Evolutionary conservation across 148 eudicot species (phyloP).

Genomic region (Vaccinium darrowii): DNA sequence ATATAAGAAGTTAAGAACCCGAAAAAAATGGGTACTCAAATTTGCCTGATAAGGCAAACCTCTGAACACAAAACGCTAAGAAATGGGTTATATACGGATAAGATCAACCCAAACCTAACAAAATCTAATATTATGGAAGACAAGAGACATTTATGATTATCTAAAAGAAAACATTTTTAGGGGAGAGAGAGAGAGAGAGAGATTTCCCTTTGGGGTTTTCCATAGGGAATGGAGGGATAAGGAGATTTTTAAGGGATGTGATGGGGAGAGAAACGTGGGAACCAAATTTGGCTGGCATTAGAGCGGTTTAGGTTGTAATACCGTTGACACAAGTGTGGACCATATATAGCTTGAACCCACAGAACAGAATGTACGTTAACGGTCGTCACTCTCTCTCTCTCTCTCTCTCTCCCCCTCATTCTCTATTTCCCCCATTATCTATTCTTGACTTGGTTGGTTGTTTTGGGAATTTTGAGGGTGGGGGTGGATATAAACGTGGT

Average conservation of each 20-base stretch:
- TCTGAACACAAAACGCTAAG: background rate
- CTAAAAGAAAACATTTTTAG: slow-evolving; percentile 7
- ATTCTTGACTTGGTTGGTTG: too few species aligned
- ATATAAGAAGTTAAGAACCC: background rate
- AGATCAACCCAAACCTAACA: background rate
- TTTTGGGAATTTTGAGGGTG: too few species aligned
- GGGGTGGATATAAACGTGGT: too few species aligned
- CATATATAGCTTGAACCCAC: background rate
- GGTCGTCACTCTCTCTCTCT: too few species aligned
- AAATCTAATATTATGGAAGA: background rate
- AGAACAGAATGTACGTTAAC: background rate
- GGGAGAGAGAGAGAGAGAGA: background rate
- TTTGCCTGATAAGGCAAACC: background rate
- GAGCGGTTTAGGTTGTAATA: slow-evolving; percentile 1
- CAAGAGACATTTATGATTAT: slow-evolving; percentile 7
- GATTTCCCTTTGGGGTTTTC: slow-evolving; percentile 13
- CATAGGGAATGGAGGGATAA: slow-evolving; percentile 30
- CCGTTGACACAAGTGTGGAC: background rate
- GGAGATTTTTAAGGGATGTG: slow-evolving; percentile 18
- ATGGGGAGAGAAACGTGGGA: slow-evolving; percentile 24
- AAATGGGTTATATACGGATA: slow-evolving; percentile 1
- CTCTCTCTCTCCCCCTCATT: too few species aligned
- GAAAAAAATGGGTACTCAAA: background rate
- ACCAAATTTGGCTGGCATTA: slow-evolving; percentile 18
- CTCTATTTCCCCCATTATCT: too few species aligned